A percentile compares a stretch with the other conserved stretches of the same genome.
These are phyloP conservation scores for Aphanomyces astaci DNA, from an alignment of 352 stramenopile species.

Conservation along the genomic window DNA sequence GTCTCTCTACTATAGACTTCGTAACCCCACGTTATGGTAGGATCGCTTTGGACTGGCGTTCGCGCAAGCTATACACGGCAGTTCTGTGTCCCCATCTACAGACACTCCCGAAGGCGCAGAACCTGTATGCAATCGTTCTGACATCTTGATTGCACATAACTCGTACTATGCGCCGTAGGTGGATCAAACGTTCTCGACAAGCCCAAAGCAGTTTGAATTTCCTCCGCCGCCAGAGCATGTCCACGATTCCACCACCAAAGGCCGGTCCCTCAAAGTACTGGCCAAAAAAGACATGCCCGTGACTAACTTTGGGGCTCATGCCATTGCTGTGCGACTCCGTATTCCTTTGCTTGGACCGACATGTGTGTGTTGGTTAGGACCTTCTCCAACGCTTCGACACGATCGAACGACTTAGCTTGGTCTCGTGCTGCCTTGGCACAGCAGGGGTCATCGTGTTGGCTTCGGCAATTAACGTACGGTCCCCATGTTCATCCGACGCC, in stretches of 20 bases:
- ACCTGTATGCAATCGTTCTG: neutral
- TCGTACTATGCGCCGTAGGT: conserved; percentile 2
- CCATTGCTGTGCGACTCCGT: neutral
- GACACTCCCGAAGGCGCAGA: neutral
- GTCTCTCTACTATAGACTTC: neutral
- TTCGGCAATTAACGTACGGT: neutral
- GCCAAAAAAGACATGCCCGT: conserved; percentile 2
- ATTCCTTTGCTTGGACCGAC: neutral
- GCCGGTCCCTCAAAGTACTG: neutral
- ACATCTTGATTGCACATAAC: neutral
- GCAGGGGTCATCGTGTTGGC: conserved; percentile 8
- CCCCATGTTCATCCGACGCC: neutral
- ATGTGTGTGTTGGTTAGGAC: conserved; percentile 1
- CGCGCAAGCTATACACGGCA: neutral
- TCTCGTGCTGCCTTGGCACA: conserved; percentile 10
- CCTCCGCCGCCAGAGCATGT: neutral
- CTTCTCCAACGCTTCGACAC: neutral
- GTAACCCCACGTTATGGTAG: neutral
- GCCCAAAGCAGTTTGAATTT: neutral
- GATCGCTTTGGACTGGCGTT: neutral
- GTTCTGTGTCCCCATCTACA: neutral
- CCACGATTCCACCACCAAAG: neutral
- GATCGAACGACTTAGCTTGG: neutral
- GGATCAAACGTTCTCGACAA: conserved; percentile 4
- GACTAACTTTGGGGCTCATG: conserved; percentile 19